A percentile compares a stretch with the other conserved stretches of the same genome.
Evolutionary conservation across 768 basidiomycete species (phyloP).

Genomic region (Phanerochaete sordida): DNA sequence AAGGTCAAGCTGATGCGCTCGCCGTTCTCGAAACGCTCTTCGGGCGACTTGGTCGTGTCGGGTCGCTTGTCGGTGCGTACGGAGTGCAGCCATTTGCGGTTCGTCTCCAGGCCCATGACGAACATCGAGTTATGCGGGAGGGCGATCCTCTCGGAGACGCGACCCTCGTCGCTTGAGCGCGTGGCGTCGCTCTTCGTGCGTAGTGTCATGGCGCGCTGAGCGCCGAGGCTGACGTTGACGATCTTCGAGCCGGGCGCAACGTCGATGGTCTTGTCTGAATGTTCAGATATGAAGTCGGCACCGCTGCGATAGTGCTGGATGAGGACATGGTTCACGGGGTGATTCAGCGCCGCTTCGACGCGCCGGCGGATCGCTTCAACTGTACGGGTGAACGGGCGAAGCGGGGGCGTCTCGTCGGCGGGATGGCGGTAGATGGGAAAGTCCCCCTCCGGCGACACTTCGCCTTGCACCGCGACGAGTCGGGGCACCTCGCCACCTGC

Average conservation of each 20-base stretch:
- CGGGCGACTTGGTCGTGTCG: slow-evolving; percentile 43
- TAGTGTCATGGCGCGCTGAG: slow-evolving; percentile 75
- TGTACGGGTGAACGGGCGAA: slow-evolving; percentile 64
- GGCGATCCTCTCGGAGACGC: slow-evolving; percentile 53
- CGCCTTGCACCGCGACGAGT: slow-evolving; percentile 59
- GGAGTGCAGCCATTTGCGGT: slow-evolving; percentile 70
- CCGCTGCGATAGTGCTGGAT: slow-evolving; percentile 81
- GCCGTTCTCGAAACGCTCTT: slow-evolving; percentile 53
- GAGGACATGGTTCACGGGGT: slow-evolving; percentile 79
- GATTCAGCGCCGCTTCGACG: slow-evolving; percentile 54
- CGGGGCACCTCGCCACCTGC: slow-evolving; percentile 73
- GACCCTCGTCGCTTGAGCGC: slow-evolving; percentile 1
- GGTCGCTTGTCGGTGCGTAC: slow-evolving; percentile 77
- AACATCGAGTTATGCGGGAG: slow-evolving; percentile 84
- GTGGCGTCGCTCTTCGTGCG: slow-evolving; percentile 40
- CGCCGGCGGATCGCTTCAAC: slow-evolving; percentile 61
- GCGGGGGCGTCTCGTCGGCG: slow-evolving; percentile 70
- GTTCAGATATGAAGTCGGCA: slow-evolving; percentile 80
- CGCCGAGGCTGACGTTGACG: slow-evolving; percentile 80
- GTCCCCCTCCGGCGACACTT: slow-evolving; percentile 49
- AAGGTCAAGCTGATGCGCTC: slow-evolving; percentile 80
- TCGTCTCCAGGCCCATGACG: slow-evolving; percentile 71
- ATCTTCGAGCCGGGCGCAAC: slow-evolving; percentile 70
- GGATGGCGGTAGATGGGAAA: slow-evolving; percentile 83
- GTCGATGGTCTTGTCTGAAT: slow-evolving; percentile 86